Base-by-base conservation (phyloP, 2,329 filamentous ascomycete genomes). In the Thelonectria blattea region DNA sequence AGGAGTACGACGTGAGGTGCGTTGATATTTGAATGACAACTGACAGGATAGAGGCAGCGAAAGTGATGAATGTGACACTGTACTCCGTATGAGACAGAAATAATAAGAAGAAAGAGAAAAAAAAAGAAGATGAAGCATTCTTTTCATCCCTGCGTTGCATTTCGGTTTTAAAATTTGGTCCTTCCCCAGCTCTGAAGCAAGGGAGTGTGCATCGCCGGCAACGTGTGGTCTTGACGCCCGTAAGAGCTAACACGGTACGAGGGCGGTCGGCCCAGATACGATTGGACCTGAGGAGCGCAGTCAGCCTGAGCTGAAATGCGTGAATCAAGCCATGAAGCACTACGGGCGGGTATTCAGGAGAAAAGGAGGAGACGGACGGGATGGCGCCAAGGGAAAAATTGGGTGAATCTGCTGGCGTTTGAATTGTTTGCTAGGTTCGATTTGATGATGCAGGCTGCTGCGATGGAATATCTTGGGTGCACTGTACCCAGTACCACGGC, bases 251-350 rank as follows among this genome's bases (percentile, higher is more conserved):
- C 27, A 30, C 27, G 27, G 27, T 30, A 30, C 5, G 27, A 24
- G 37, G 17, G 45, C 45, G 45, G 24, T 12, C 37, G 32, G 4
- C 46, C 18, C 12, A 24, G 27, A 51, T 42, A 27, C 47, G 47
- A 56, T 56, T 56, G 54, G 54, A 27, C 47, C 10, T 17, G n/a
- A 47, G 27, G 39, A 37, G 27, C 4, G 24, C 46, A 17, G 48
- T 51, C 47, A 43, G 54, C 54, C 54, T 34, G 39, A 50, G 54
- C 47, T 47, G 45, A 27, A 30, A 17, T 24, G 10, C 42, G 22
- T 47, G 46, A 39, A 56, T 50, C 46, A 45, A 45, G 47, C 30
- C 24, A 22, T 56, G n/a, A 51, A 32, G 45, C 54, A 46, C 54
- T 46, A 56, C 43, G 39, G 39, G 37, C 43, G 47, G 39, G 27